A percentile compares a stretch with the other conserved stretches of the same genome.
These are phyloP conservation scores for Dictyostelium firmibasis DNA, from an alignment of 78 protist species.

Conservation along the genomic window DNA sequence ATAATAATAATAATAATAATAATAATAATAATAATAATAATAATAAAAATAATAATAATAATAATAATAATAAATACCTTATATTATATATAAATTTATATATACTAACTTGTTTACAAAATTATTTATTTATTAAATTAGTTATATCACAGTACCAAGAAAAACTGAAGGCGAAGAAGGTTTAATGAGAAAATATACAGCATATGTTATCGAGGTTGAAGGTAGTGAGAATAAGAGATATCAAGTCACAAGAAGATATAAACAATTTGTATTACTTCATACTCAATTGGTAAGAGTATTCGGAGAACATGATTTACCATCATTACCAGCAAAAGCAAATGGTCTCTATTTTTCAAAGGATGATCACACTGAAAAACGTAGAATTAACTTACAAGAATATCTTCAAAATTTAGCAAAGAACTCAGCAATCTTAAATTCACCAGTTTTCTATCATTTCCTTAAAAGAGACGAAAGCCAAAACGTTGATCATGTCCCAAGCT, in stretches of 20 bases:
- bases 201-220: constrained; percentile 57
- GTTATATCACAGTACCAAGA: constrained; percentile 31
- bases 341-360: constrained; percentile 65
- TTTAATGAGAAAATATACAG: constrained; percentile 32
- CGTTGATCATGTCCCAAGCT: not conserved
- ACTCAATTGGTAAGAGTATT: constrained; percentile 20
- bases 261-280: constrained; percentile 63
- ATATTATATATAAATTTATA: not conserved
- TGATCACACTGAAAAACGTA: constrained; percentile 65
- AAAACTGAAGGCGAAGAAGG: constrained; percentile 30
- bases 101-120: not conserved
- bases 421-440: not conserved
- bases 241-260: constrained; percentile 53
- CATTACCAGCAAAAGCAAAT: constrained; percentile 53
- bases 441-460: constrained; percentile 37
- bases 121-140: not conserved
- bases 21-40: too few relatives aligned
- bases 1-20: not conserved
- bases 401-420: not conserved
- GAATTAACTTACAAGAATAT: constrained; percentile 48
- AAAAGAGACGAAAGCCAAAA: constrained; percentile 16
- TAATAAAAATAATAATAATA: too few relatives aligned
- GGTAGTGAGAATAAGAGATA: constrained; percentile 8
- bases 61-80: not conserved
- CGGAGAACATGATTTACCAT: constrained; percentile 71